Conservation (phyloP, 257 asterid species). For the Solanum sejunctum region DNA sequence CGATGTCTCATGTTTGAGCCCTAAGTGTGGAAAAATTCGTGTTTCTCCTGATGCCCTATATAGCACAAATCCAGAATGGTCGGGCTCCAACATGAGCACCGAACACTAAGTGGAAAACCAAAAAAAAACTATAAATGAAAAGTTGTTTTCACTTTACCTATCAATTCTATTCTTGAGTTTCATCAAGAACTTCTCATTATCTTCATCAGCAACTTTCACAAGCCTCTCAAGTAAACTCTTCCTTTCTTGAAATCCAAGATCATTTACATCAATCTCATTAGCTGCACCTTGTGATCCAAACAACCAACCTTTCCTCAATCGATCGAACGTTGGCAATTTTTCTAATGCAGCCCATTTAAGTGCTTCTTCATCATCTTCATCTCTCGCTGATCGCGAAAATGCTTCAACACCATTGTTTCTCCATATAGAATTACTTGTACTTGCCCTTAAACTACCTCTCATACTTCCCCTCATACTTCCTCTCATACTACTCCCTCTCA, state of each 20-base stretch:
- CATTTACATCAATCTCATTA: constrained; percentile 31
- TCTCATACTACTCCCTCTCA: not conserved
- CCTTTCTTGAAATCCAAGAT: constrained; percentile 36
- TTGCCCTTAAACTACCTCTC: not conserved
- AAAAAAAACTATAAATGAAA: not conserved
- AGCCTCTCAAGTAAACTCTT: constrained; percentile 34
- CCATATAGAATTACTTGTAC: not conserved
- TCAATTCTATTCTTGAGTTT: constrained; percentile 53
- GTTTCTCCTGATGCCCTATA: too few relatives aligned
- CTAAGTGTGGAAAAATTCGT: too few relatives aligned
- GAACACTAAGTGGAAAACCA: too few relatives aligned
- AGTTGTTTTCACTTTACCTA: constrained; percentile 15
- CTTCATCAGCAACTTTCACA: constrained; percentile 34
- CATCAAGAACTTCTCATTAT: constrained; percentile 51
- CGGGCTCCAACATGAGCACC: too few relatives aligned
- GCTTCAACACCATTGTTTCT: not conserved
- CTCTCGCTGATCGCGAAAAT: constrained; percentile 38
- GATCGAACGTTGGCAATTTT: constrained; percentile 53
- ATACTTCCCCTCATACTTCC: not conserved
- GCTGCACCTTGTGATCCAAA: constrained; percentile 44
- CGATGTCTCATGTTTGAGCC: too few relatives aligned
- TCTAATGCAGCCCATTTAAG: constrained; percentile 62
- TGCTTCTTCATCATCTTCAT: constrained; percentile 65
- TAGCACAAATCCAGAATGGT: too few relatives aligned
- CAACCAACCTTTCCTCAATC: constrained; percentile 49